Base-by-base conservation (phyloP, 805 yeast genomes). In the Teunomyces cretensis region DNA sequence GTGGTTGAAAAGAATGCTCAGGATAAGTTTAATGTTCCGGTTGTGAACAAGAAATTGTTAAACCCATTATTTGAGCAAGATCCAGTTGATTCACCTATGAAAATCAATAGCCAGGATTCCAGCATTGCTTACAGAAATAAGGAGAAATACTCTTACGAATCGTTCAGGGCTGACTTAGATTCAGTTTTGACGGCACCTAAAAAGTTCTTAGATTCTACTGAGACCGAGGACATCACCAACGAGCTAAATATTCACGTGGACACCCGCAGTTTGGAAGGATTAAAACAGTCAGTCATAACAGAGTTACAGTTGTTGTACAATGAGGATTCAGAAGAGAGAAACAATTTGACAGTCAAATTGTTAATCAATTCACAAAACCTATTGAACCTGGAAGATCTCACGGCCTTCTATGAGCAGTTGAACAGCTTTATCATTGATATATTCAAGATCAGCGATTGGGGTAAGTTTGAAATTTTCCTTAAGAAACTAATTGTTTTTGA, bases 11-110 rank as follows among this genome's bases (percentile, higher is more conserved):
- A 58, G 22, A 35, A 32, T 9, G 15, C 36, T 2, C 30, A 31
- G 9, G 38, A 35, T 22, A 35, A 19, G n/a, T 22, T n/a, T 12
- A 39, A 22, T 38, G 41, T 6, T 19, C 47, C 26, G 48, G 43
- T 14, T 35, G 42, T 15, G 30, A 46, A 22, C 15, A 35, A 11
- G 28, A 41, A 26, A 30, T 13, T 16, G 3, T 22, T 22, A 46
- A 31, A 17, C 14, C 35, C 17, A 33, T 37, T 57, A 31, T 55
- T 57, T 54, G 48, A 56, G 19, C 55, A 62, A 44, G 37, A 46
- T 14, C 38, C 43, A 3, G 42, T 43, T 35, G 74, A 68, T 7
- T 64, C 74, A 1, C 75, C 75, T 0, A 55, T 70, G 61, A 64
- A 59, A 30, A 58, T 67, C 2, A 58, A 51, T 38, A 51, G 57